Conservation (phyloP, 1,139 yeast genomes). For the Magnusiomyces clavatus region DNA sequence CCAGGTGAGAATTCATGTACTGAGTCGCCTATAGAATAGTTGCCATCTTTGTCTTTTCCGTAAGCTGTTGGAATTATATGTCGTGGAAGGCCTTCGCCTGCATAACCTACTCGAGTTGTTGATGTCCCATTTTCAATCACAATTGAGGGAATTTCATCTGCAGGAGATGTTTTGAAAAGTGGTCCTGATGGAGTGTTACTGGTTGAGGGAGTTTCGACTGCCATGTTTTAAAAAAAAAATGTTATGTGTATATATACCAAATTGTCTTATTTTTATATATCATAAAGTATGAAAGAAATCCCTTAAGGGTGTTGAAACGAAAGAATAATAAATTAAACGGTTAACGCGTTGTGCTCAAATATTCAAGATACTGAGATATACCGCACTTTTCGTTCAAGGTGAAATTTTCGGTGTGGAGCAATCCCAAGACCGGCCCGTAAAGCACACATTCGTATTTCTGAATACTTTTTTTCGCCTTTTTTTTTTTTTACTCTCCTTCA, state of each 20-base stretch:
- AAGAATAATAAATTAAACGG: neutral
- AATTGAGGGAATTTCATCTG: constrained; percentile 60
- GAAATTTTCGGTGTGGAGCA: too few species aligned
- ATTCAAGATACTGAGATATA: neutral
- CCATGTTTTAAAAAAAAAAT: neutral
- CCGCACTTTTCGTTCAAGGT: too few species aligned
- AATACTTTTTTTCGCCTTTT: neutral
- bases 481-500: neutral
- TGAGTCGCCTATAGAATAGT: constrained; percentile 29
- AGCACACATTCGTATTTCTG: neutral
- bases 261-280: neutral
- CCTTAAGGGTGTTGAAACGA: neutral
- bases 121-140: constrained; percentile 89
- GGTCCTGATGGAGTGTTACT: neutral
- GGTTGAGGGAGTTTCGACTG: neutral
- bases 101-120: constrained; percentile 78
- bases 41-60: constrained; percentile 24
- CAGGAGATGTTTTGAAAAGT: constrained; percentile 14
- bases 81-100: constrained; percentile 88
- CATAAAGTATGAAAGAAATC: neutral
- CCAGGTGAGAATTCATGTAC: constrained; percentile 29
- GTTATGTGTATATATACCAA: neutral
- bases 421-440: too few species aligned
- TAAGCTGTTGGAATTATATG: constrained; percentile 59
- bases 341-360: neutral